Conservation (phyloP, 1,284 basidiomycete species). For the Waitea zeae region DNA sequence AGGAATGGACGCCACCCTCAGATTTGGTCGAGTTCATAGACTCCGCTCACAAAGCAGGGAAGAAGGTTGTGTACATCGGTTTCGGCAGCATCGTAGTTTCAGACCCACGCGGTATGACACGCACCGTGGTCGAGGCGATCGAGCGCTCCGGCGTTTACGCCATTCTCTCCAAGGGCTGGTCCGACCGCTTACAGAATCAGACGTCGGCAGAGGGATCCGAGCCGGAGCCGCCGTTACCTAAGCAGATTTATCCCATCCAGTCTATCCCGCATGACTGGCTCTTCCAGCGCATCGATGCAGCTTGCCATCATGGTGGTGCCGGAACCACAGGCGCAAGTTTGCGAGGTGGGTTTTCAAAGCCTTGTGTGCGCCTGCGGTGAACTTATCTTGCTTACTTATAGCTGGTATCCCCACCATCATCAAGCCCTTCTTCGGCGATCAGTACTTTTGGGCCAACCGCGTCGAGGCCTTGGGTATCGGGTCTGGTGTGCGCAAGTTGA, state of each 20-base stretch:
- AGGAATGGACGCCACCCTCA: slow-evolving; percentile 76
- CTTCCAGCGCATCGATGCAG: slow-evolving; percentile 85
- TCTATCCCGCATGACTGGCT: slow-evolving; percentile 97
- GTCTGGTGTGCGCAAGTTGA: slow-evolving; percentile 70
- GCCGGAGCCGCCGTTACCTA: slow-evolving; percentile 51
- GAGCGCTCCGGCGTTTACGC: slow-evolving; percentile 73
- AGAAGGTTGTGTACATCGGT: slow-evolving; percentile 95
- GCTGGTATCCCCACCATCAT: slow-evolving; percentile 93
- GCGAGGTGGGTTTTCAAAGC: slow-evolving; percentile 35
- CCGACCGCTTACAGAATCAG: slow-evolving; percentile 70
- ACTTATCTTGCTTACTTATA: slow-evolving; percentile 14
- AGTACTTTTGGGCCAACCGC: slow-evolving; percentile 93
- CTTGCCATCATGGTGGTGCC: slow-evolving; percentile 94
- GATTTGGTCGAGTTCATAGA: slow-evolving; percentile 75
- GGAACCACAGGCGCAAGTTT: slow-evolving; percentile 92
- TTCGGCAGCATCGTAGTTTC: slow-evolving; percentile 98
- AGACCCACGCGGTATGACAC: slow-evolving; percentile 84
- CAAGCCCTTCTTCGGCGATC: slow-evolving; percentile 94
- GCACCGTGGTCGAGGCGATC: slow-evolving; percentile 80
- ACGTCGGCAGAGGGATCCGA: slow-evolving; percentile 43
- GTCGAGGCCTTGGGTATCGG: slow-evolving; percentile 90
- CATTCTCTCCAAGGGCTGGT: slow-evolving; percentile 96
- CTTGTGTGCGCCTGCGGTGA: background rate
- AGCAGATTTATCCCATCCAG: slow-evolving; percentile 67
- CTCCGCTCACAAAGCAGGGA: slow-evolving; percentile 48